Conservation (phyloP, 257 asterid species). For the Parsonsia alboflavescens region DNA sequence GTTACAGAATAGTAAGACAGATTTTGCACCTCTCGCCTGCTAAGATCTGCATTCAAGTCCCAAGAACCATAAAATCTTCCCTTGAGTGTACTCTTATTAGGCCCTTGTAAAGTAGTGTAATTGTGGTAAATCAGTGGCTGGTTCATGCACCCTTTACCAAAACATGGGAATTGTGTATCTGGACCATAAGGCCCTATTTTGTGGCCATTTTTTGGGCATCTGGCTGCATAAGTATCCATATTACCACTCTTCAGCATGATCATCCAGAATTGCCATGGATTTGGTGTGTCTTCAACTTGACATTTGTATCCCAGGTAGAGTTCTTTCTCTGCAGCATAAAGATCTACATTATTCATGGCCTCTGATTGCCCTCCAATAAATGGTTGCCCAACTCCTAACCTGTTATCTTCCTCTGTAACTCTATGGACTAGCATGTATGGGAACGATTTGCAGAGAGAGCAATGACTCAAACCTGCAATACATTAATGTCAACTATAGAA, state of each 20-base stretch:
- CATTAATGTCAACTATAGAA: neutral
- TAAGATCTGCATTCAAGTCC: constrained; percentile 43
- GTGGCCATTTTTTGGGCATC: constrained; percentile 63
- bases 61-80: constrained; percentile 78
- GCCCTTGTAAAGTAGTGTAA: constrained; percentile 54
- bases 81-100: constrained; percentile 30
- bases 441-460: constrained; percentile 40
- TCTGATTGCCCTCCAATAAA: constrained; percentile 37
- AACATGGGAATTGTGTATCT: constrained; percentile 53
- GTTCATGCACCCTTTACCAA: constrained; percentile 78
- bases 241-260: constrained; percentile 81
- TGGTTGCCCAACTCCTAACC: constrained; percentile 52
- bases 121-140: constrained; percentile 67
- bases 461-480: constrained; percentile 26
- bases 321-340: constrained; percentile 65
- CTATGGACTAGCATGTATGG: constrained; percentile 45
- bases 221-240: constrained; percentile 74
- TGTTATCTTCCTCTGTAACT: constrained; percentile 55
- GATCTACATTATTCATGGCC: constrained; percentile 38
- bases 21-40: constrained; percentile 22
- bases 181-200: constrained; percentile 51
- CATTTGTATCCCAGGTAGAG: constrained; percentile 61
- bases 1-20: constrained; percentile 54
- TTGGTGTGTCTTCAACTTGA: constrained; percentile 54
- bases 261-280: constrained; percentile 95